Base-by-base conservation (phyloP, 495 filamentous ascomycete species). In the Hyaloscypha bicolor region DNA sequence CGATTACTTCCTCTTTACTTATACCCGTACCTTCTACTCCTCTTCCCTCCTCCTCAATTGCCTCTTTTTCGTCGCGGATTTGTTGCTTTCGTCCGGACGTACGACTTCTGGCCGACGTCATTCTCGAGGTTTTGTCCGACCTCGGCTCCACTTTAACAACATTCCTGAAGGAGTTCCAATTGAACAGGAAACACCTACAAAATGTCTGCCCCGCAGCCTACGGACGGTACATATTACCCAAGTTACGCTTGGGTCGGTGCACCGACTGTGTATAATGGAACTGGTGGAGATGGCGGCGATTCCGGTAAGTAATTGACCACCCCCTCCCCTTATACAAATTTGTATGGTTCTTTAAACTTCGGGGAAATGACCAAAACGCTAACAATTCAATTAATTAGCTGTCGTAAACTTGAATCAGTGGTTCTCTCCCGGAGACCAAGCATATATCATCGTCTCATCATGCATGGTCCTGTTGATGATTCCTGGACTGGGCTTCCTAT, bases 381-480 rank as follows among this genome's bases (percentile, higher is more conserved):
- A 64, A 68, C 30, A 55, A 31, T 22, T 65, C 56, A 22, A 45
- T 31, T 53, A 22, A 16, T 58, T 45, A 74, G 72, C 69, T 35
- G 55, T 61, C 64, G 66, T 62, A 52, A 74, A 74, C 78, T 73
- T 96, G 71, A 97, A 97, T 82, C 93, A 94, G 89, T 94, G 93
- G 93, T 85, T 81, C 73, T 76, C 80, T 63, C 77, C 83, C 3
- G 84, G 84, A 63, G 84, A 86, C 71, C 81, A 83, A 78, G 91
- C 92, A 76, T 99, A 93, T 81, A 97, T 99, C 78, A 86, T 99
- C 73, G 81, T 98, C 48, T 83, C 92, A 56, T 89, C 94, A 63
- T 94, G 91, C 72, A 97, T 99, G 95, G 95, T 99, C 60, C 78
- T 99, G 79, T 78, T 96, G 79, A 97, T 97, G 93, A 81, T 91